A percentile compares a stretch with the other conserved stretches of the same genome.
These are phyloP conservation scores for Penicillium chermesinum DNA, from an alignment of 495 filamentous ascomycete genomes.

Conservation along the genomic window DNA sequence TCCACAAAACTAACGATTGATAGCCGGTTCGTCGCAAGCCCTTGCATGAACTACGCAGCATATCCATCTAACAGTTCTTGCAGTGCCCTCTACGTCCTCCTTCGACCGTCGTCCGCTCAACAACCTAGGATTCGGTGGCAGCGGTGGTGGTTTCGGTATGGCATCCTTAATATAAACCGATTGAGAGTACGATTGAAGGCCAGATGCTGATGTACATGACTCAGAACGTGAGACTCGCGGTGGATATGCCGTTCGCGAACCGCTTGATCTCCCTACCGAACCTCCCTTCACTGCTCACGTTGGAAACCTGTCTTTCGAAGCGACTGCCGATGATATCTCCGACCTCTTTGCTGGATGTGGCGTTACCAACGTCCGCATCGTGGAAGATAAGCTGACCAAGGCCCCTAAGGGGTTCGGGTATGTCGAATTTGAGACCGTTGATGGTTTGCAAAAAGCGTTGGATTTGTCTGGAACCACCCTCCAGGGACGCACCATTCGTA, in stretches of 20 bases:
- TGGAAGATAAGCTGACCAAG: constrained; percentile 86
- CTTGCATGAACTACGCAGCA: neutral
- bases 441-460: constrained; percentile 87
- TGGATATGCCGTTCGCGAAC: constrained; percentile 69
- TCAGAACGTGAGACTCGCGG: constrained; percentile 37
- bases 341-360: constrained; percentile 82
- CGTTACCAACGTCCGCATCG: constrained; percentile 85
- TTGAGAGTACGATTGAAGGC: neutral
- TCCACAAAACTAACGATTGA: constrained; percentile 17
- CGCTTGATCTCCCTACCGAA: constrained; percentile 79
- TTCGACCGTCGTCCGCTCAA: constrained; percentile 44
- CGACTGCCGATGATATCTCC: constrained; percentile 69
- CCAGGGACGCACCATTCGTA: constrained; percentile 78
- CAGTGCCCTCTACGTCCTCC: constrained; percentile 32
- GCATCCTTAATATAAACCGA: neutral
- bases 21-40: constrained; percentile 35
- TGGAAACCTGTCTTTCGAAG: constrained; percentile 93
- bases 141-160: constrained; percentile 19
- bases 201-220: constrained; percentile 14
- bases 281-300: constrained; percentile 94
- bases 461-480: constrained; percentile 73
- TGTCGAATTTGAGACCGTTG: constrained; percentile 83
- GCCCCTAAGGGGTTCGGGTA: constrained; percentile 98
- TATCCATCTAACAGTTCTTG: constrained; percentile 7
- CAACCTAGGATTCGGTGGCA: constrained; percentile 41